Evolutionary conservation across 1,284 basidiomycete species (phyloP), one percentile per base, ranked within the genome.

Genomic region (Leccinum variabile): DNA sequence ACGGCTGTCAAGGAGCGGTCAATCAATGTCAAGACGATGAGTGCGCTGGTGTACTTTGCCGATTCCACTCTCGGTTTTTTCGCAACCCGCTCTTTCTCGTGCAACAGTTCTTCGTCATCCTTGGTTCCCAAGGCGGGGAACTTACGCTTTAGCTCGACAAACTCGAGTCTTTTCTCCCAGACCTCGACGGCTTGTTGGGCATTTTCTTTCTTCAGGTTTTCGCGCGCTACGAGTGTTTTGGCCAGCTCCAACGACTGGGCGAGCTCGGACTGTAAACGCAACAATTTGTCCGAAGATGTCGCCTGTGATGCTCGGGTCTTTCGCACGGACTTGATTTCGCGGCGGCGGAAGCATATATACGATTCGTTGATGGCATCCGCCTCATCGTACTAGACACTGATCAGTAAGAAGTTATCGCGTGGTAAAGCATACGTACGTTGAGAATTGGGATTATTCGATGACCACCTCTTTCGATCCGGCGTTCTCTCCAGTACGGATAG

Each of bases 291-390:
- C 11, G 95, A 91, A 25, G 91, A 94, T 2, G 91, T 90, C 16
- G 89, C 88, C 72, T 97, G 95, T 1, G 91, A 91, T 9, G 94
- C 90, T 28, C 96, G 89, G 1, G 97, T 99, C 80, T 99, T 98
- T 63, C 97, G 89, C 28, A 95, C 87, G 13, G 92, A 89, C 75
- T 98, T 98, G 75, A 93, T 92, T 73, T 99, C 97, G 63, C 96
- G 89, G 60, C 97, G 86, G 49, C 97, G 89, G 84, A 99, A 99
- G 78, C 97, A 99, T 57, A 98, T 94, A 68, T 98, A 99, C 0
- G 97, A 97, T 72, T 98, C 95, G 64, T 94, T 95, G 64, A 79
- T 78, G 59, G 91, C 88, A 76, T 98, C 97, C 41, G 91, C 85
- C 78, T 98, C 97, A 75, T 99, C 95, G 67, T 87, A 89, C 92